These are phyloP conservation scores for Thielaviopsis populi DNA, from an alignment of 2,329 filamentous ascomycete species.

Conservation along the genomic window DNA sequence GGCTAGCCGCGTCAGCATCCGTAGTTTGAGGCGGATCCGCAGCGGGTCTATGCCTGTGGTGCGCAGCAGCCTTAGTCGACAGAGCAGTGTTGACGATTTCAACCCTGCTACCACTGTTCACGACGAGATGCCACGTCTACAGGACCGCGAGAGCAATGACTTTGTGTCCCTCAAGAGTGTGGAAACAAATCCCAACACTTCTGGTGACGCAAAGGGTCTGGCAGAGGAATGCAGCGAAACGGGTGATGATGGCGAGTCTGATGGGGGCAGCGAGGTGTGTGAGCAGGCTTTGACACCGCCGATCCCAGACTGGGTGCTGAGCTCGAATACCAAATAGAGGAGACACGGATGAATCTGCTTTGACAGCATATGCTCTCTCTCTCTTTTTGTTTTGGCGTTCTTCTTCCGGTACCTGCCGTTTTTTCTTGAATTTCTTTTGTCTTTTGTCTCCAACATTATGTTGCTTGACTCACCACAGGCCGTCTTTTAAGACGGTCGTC, in stretches of 20 bases:
- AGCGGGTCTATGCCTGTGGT: constrained; percentile 38
- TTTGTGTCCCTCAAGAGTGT: constrained; percentile 6
- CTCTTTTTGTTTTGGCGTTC: not conserved
- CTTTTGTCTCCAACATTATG: not conserved
- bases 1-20: constrained; percentile 36
- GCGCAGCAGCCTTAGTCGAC: constrained; percentile 34
- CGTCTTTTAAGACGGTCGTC: constrained; percentile 14
- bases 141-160: constrained; percentile 2
- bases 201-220: constrained; percentile 17
- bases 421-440: constrained; percentile 3
- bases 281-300: constrained; percentile 42
- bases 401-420: not conserved
- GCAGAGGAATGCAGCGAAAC: constrained; percentile 19
- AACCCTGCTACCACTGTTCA: constrained; percentile 8
- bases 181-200: constrained; percentile 18
- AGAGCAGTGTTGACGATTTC: constrained; percentile 37
- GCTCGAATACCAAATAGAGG: constrained; percentile 28
- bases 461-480: constrained; percentile 1
- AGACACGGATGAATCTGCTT: constrained; percentile 1
- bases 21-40: constrained; percentile 38
- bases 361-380: not conserved
- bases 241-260: constrained; percentile 2
- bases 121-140: not conserved
- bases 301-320: constrained; percentile 46
- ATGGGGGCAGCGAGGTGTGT: constrained; percentile 11